Evolutionary conservation across 75 land plant species (phyloP).

Genomic region (Sequoia sempervirens): DNA sequence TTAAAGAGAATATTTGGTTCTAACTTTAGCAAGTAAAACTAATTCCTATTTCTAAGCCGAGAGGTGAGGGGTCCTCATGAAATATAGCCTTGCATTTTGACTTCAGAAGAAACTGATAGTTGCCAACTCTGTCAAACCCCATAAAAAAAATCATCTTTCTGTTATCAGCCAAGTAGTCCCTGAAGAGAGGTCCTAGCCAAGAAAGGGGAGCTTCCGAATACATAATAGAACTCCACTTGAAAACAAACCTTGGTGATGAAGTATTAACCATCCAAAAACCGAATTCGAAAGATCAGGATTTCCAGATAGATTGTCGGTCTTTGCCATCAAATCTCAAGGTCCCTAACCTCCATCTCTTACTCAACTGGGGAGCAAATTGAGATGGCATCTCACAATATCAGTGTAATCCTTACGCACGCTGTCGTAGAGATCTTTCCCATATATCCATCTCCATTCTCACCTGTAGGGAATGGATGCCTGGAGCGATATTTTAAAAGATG

Average conservation of each 20-base stretch:
- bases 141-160: background rate
- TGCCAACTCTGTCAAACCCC: background rate
- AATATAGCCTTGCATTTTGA: background rate
- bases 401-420: background rate
- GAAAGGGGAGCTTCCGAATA: background rate
- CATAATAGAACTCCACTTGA: background rate
- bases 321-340: background rate
- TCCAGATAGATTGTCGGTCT: background rate
- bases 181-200: background rate
- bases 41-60: too few relatives aligned
- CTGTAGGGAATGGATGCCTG: too few relatives aligned
- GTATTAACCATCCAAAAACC: too few relatives aligned
- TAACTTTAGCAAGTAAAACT: background rate
- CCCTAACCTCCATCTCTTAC: background rate
- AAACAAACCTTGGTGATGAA: too few relatives aligned
- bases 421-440: background rate
- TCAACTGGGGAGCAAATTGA: background rate
- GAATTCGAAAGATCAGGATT: too few relatives aligned
- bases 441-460: background rate
- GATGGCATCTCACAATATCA: background rate
- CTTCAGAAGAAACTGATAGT: background rate
- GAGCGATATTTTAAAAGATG: too few relatives aligned
- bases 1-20: background rate
- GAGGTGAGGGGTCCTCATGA: background rate
- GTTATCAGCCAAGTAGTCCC: background rate